Evolutionary conservation across 2,329 filamentous ascomycete genomes (phyloP).

Genomic region (Fusarium cyanostomum): DNA sequence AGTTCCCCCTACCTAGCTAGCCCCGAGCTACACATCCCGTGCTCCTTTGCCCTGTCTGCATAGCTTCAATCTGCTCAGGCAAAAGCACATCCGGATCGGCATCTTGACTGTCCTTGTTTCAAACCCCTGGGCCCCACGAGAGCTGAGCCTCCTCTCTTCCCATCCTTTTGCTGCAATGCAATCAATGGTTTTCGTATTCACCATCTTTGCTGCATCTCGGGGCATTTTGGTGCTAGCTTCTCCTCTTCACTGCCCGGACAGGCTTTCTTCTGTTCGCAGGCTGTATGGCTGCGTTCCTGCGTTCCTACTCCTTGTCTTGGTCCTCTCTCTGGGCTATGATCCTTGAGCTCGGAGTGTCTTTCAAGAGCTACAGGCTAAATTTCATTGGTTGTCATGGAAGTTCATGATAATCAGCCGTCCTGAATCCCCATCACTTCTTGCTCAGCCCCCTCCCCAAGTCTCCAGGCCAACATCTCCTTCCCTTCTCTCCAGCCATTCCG

Average conservation of each 20-base stretch:
- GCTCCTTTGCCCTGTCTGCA: not conserved
- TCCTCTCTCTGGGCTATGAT: not conserved
- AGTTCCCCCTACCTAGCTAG: not conserved
- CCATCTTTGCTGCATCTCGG: slow-evolving; percentile 5
- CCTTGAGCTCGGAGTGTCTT: not conserved
- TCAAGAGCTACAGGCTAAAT: not conserved
- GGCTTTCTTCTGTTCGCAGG: not conserved
- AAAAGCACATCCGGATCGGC: slow-evolving; percentile 10
- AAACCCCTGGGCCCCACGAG: not conserved
- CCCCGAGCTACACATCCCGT: not conserved
- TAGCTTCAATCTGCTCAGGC: slow-evolving; percentile 2
- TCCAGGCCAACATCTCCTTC: not conserved
- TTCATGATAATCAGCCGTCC: slow-evolving; percentile 1
- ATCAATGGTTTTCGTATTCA: slow-evolving; percentile 32
- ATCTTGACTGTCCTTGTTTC: slow-evolving; percentile 16
- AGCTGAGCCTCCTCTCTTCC: slow-evolving; percentile 30
- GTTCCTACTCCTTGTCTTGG: not conserved
- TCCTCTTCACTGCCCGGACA: not conserved
- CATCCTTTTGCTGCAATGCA: slow-evolving; percentile 31
- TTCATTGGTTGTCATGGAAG: not conserved
- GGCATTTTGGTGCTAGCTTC: not conserved
- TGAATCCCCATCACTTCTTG: too few relatives aligned
- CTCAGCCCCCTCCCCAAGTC: not conserved
- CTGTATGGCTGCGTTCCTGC: slow-evolving; percentile 2
- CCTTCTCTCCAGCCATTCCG: not conserved